These are phyloP conservation scores for Albugo candida DNA, from an alignment of 352 stramenopile species.

Conservation along the genomic window DNA sequence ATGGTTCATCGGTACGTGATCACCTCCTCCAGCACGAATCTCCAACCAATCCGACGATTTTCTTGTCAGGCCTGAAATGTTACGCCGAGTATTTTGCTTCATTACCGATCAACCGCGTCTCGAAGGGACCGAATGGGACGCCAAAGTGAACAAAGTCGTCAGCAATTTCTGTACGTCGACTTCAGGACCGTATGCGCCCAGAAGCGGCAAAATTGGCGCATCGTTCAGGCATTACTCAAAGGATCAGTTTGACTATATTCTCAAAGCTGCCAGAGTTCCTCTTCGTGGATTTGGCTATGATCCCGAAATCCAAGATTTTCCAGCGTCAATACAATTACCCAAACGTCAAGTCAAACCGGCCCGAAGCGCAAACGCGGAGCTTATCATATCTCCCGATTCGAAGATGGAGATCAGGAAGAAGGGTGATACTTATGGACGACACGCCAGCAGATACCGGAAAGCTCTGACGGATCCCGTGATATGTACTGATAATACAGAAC, in stretches of 20 bases:
- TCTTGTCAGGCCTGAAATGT: conserved; percentile 25
- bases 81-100: conserved; percentile 70
- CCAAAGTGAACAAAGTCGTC: conserved; percentile 41
- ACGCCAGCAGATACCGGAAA: conserved; percentile 69
- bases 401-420: conserved; percentile 52
- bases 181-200: conserved; percentile 56
- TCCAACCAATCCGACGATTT: background rate
- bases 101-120: conserved; percentile 30
- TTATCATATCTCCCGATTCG: conserved; percentile 43
- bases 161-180: conserved; percentile 26
- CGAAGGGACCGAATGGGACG: conserved; percentile 60
- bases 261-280: conserved; percentile 53
- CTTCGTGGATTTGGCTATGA: conserved; percentile 76
- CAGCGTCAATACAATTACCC: conserved; percentile 37
- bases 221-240: conserved; percentile 71
- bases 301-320: conserved; percentile 58
- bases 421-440: conserved; percentile 56
- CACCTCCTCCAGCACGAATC: background rate
- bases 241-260: conserved; percentile 68
- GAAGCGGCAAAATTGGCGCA: conserved; percentile 66
- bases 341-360: conserved; percentile 67
- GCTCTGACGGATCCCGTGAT: conserved; percentile 51
- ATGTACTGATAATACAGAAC: conserved; percentile 46
- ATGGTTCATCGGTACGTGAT: conserved; percentile 39
- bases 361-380: conserved; percentile 17